phyloP scores from a whole-genome alignment of 176 grass and related monocot genomes.

The Lolium rigidum region DNA sequence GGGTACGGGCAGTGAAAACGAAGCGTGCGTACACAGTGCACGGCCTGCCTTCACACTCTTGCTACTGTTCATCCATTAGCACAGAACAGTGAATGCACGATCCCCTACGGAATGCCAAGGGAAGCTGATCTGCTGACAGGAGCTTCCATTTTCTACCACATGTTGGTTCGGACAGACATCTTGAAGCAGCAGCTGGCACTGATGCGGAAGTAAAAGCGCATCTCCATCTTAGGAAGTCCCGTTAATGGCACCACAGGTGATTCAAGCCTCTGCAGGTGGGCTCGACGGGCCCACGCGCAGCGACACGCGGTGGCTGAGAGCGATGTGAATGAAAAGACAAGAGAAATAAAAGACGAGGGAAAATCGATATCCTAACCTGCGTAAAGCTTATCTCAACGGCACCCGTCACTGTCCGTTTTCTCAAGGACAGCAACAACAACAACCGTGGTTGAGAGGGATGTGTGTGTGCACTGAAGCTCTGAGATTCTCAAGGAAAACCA shows the following conservation, averaged over 20 bases:
- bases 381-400: conserved; percentile 32
- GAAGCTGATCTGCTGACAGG: not conserved
- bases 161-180: not conserved
- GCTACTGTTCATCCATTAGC: not conserved
- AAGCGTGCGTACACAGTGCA: conserved; percentile 18
- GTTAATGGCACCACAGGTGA: not conserved
- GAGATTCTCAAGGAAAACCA: not conserved
- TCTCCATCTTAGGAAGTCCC: not conserved
- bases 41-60: too few species aligned
- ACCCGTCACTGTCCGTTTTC: not conserved
- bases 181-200: not conserved
- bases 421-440: not conserved
- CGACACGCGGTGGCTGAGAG: not conserved
- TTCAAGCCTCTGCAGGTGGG: not conserved
- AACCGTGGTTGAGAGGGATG: conserved; percentile 43
- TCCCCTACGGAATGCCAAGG: not conserved
- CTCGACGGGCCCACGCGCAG: not conserved
- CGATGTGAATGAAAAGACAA: not conserved
- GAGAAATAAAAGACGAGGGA: not conserved
- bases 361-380: conserved; percentile 34
- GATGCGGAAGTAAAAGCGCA: not conserved
- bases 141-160: not conserved
- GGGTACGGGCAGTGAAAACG: not conserved
- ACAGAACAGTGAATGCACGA: conserved; percentile 10
- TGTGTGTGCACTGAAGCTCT: not conserved